These are phyloP conservation scores for Phytophthora nicotianae DNA, from an alignment of 352 stramenopile species.

Conservation along the genomic window DNA sequence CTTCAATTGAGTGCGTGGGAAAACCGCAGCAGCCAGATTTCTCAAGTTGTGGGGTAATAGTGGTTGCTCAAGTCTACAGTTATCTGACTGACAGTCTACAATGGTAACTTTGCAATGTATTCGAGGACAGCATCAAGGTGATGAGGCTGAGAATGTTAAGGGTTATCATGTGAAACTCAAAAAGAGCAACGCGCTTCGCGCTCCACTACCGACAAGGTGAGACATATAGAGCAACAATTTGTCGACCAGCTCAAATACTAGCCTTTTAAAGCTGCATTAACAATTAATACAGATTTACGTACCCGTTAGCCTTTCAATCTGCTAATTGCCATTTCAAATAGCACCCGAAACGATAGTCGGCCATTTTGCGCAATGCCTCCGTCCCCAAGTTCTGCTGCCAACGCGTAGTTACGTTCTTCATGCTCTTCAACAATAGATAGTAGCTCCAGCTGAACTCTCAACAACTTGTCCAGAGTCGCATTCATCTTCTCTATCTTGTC, in stretches of 20 bases:
- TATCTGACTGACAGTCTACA: no score
- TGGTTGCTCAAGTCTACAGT: conserved; percentile 5
- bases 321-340: not conserved
- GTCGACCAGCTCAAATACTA: not conserved
- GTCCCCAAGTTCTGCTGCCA: not conserved
- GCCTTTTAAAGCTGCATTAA: not conserved
- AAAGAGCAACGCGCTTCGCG: not conserved
- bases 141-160: conserved; percentile 10
- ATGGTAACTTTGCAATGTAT: not conserved
- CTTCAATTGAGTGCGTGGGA: not conserved
- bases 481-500: no score
- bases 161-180: no score
- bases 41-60: conserved; percentile 6
- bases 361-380: not conserved
- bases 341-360: not conserved
- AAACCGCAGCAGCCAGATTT: not conserved
- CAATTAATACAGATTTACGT: not conserved
- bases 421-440: not conserved
- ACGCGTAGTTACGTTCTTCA: not conserved
- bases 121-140: conserved; percentile 1
- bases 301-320: not conserved
- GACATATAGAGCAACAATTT: not conserved
- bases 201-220: not conserved
- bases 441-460: not conserved
- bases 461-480: no score